A percentile compares a stretch with the other conserved stretches of the same genome.
Conservation (phyloP, 306 rosid species). For the Begonia fuchsioides region DNA sequence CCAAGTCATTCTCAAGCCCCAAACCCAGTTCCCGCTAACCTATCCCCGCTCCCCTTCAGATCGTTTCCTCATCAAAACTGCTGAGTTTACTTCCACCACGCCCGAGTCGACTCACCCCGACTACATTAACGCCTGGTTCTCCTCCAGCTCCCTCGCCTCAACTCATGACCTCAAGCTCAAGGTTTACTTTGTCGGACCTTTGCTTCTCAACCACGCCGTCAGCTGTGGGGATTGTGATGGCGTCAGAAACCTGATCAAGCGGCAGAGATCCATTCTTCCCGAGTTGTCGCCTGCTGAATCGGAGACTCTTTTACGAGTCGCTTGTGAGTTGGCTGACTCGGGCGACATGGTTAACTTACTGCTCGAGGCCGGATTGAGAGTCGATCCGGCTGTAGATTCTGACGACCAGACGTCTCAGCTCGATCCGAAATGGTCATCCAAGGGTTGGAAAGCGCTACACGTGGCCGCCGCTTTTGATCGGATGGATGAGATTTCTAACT, state of each 20-base stretch:
- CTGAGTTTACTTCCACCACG: constrained; percentile 3
- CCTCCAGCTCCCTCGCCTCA: constrained; percentile 6
- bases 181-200: constrained; percentile 48
- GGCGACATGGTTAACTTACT: constrained; percentile 48
- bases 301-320: constrained; percentile 34
- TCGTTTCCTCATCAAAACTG: constrained; percentile 48
- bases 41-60: constrained; percentile 65
- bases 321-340: constrained; percentile 40
- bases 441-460: constrained; percentile 24
- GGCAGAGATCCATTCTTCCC: constrained; percentile 34
- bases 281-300: constrained; percentile 27
- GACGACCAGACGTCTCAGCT: neutral
- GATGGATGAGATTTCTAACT: constrained; percentile 7
- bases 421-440: constrained; percentile 8
- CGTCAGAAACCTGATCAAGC: constrained; percentile 37
- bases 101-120: constrained; percentile 2
- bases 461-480: constrained; percentile 30
- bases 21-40: constrained; percentile 34
- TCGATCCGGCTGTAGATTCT: constrained; percentile 10
- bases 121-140: constrained; percentile 17
- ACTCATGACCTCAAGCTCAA: constrained; percentile 35
- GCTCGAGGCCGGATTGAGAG: constrained; percentile 54
- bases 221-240: constrained; percentile 25
- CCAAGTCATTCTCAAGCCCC: constrained; percentile 72
- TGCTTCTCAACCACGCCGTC: constrained; percentile 41